Evolutionary conservation across 495 filamentous ascomycete genomes (phyloP).

Genomic region (Lasiosphaeria ovina): DNA sequence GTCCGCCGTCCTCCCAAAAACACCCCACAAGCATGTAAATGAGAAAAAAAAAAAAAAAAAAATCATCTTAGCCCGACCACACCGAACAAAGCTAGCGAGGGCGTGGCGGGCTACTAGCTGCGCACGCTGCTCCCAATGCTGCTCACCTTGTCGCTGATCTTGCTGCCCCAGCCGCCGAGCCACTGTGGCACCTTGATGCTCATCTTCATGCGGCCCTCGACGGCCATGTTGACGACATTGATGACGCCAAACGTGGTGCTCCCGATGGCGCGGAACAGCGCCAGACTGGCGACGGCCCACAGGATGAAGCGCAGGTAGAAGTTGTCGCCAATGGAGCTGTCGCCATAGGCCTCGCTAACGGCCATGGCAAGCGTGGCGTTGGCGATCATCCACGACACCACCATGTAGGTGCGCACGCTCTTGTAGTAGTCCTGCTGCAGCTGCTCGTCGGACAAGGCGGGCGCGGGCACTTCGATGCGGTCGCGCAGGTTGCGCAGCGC

Average conservation of each 20-base stretch:
- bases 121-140: constrained; percentile 27
- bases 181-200: constrained; percentile 50
- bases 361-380: constrained; percentile 94
- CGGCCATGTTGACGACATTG: constrained; percentile 76
- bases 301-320: constrained; percentile 91
- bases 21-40: too few relatives aligned
- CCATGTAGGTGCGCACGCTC: constrained; percentile 97
- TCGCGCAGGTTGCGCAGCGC: constrained; percentile 95
- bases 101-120: constrained; percentile 7
- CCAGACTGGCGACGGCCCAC: constrained; percentile 85
- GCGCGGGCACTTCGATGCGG: constrained; percentile 72
- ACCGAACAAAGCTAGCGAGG: not conserved
- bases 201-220: constrained; percentile 78
- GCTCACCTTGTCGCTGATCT: constrained; percentile 27
- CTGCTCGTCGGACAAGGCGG: constrained; percentile 67
- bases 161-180: constrained; percentile 42
- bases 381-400: constrained; percentile 89
- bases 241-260: constrained; percentile 78
- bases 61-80: not conserved
- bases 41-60: not conserved
- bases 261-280: constrained; percentile 79
- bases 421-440: constrained; percentile 98
- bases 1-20: too few relatives aligned
- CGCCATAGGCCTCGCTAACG: constrained; percentile 80
- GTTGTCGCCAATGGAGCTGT: constrained; percentile 68